Percentiles rank a stretch among this genome's conserved stretches.
Conservation (phyloP, 495 filamentous ascomycete species). For the Penicillium bovifimosum region DNA sequence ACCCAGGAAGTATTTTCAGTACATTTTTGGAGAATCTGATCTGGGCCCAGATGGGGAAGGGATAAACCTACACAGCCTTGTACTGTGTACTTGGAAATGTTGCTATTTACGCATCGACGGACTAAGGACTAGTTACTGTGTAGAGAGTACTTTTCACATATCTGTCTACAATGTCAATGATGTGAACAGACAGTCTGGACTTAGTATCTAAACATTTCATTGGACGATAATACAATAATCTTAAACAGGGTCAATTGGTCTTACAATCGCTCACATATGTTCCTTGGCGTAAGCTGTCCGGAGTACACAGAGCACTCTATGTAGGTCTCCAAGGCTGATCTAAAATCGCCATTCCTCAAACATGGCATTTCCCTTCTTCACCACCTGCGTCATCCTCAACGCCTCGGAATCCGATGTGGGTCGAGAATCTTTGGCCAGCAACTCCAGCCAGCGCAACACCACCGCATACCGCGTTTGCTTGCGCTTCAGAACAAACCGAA, state of each 20-base stretch:
- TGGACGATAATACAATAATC: neutral
- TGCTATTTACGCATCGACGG: neutral
- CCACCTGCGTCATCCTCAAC: conserved; percentile 27
- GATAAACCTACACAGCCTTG: conserved; percentile 3
- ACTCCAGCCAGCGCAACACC: conserved; percentile 59
- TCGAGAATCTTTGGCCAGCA: conserved; percentile 29
- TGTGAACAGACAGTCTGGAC: neutral
- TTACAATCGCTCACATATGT: neutral
- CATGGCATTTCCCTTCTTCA: conserved; percentile 27
- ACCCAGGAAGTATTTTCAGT: neutral
- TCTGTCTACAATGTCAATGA: neutral
- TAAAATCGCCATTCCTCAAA: conserved; percentile 43
- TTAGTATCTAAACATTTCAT: neutral
- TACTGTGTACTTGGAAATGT: neutral
- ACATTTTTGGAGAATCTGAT: neutral
- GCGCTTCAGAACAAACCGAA: conserved; percentile 54
- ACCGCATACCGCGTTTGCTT: conserved; percentile 63
- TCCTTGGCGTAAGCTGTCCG: neutral
- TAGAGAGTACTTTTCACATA: neutral
- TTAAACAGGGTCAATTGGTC: neutral
- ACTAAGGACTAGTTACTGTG: no score
- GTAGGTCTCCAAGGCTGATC: neutral
- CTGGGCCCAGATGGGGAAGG: conserved; percentile 4
- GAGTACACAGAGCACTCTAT: neutral
- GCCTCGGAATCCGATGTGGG: conserved; percentile 26